Evolutionary conservation across 805 yeast species (phyloP), one percentile per base, ranked within the genome.

Genomic region (Candida michaelii): DNA sequence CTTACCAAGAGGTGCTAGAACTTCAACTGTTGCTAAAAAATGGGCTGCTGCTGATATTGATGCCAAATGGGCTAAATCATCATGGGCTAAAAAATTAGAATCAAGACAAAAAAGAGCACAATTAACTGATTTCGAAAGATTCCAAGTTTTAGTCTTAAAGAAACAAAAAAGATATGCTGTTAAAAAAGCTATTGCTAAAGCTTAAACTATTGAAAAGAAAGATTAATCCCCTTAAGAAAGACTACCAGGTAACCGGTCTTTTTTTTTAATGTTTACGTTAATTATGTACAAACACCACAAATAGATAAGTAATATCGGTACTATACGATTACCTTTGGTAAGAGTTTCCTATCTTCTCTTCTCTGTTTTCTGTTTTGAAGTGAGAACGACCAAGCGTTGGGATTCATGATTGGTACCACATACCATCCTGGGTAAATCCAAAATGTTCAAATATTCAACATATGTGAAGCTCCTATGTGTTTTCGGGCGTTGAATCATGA

Each of bases 41-140:
- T 93, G 96, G 93, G 80, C 82, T 65, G 87, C 93, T 69, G 84
- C 95, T 62, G 90, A 83, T 60, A 78, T 91, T 61, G 84, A 82
- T 60, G 79, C 81, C 66, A 87, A 91, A 76, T 93, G 98, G 98
- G 82, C 85, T 59, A 77, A 85, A 62, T 77, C 98, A 55, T 71
- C 96, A 43, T 89, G 97, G 97, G 97, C 99, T 68, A 87, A 91
- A 86, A 90, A 89, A 82, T 85, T 93, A 65, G 97, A 95, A 70
- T 85, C 87, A 76, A 89, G 88, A 76, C 83, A 85, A 75, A 88
- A 83, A 76, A 88, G 99, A 83, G 75, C 95, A 65, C 78, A 83
- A 69, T 85, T 95, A 73, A 70, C 91, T 61, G 99, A 93, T 77
- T 93, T 93, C 66, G 97, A 93, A 82, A 90, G 99, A 84, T 93